Evolutionary conservation across 164 flowering plant genomes (phyloP).

Genomic region (Stephania japonica): DNA sequence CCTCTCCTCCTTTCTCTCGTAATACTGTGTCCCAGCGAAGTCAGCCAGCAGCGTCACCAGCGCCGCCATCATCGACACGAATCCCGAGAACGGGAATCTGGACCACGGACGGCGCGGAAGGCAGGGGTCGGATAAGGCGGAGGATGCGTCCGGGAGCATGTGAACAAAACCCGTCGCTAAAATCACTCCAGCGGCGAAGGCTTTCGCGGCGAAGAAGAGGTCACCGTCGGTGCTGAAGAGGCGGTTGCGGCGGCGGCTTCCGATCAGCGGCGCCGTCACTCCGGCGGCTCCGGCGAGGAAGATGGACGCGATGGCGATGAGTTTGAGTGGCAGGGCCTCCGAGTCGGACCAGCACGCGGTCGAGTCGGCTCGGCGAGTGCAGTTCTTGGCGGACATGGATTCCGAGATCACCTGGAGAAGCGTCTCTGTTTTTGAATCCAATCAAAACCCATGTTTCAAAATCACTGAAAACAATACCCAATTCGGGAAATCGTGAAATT

Average conservation of each 20-base stretch:
- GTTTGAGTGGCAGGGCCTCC: conserved; percentile 48
- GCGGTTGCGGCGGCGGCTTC: conserved; percentile 46
- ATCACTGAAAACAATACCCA: background rate
- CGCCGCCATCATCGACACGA: conserved; percentile 80
- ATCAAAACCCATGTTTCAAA: too few species aligned
- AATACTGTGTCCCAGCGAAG: conserved; percentile 78
- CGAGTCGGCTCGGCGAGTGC: conserved; percentile 21
- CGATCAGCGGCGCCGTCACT: conserved; percentile 66
- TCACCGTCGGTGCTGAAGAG: conserved; percentile 64
- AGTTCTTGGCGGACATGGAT: conserved; percentile 41
- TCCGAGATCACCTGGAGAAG: conserved; percentile 25
- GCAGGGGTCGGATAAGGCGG: conserved; percentile 54
- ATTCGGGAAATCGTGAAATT: background rate
- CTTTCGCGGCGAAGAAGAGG: conserved; percentile 70
- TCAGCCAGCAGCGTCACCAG: conserved; percentile 63
- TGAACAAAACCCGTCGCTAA: conserved; percentile 95
- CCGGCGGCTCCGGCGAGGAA: conserved; percentile 64
- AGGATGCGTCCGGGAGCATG: conserved; percentile 69
- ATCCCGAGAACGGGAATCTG: conserved; percentile 75
- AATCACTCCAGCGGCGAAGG: conserved; percentile 95
- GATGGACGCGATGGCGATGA: conserved; percentile 63
- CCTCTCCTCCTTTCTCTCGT: conserved; percentile 60
- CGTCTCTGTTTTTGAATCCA: conserved; percentile 11
- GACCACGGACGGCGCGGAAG: conserved; percentile 71
- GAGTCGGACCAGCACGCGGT: conserved; percentile 57